Evolutionary conservation across 129 eudicot species (phyloP).

Genomic region (Arctium minus): DNA sequence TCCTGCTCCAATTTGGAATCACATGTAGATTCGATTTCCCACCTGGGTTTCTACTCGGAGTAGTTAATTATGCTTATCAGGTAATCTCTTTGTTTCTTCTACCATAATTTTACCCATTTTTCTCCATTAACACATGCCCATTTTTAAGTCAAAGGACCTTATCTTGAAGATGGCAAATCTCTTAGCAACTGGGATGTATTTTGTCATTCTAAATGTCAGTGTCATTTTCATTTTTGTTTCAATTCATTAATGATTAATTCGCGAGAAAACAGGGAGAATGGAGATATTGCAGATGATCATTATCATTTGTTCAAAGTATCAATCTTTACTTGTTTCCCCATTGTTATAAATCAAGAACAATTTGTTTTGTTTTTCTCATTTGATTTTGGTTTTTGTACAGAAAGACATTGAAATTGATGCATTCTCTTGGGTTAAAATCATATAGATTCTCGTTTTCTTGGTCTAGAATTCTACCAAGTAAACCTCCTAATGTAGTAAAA

Average conservation of each 20-base stretch:
- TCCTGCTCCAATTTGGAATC: too few relatives aligned
- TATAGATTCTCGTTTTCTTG: conserved; percentile 86
- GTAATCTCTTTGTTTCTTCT: conserved; percentile 22
- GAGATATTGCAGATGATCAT: conserved; percentile 73
- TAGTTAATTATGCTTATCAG: conserved; percentile 86
- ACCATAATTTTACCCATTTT: not conserved
- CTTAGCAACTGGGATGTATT: conserved; percentile 75
- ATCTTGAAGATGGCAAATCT: conserved; percentile 78
- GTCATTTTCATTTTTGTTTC: not conserved
- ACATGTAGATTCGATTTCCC: too few relatives aligned
- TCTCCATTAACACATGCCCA: not conserved
- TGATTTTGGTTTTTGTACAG: conserved; percentile 29
- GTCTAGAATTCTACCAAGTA: conserved; percentile 87
- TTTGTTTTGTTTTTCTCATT: not conserved
- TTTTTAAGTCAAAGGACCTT: conserved; percentile 75
- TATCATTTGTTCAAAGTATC: conserved; percentile 76
- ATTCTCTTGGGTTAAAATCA: conserved; percentile 65
- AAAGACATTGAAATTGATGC: conserved; percentile 75
- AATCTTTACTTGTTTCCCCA: not conserved
- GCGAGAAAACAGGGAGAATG: conserved; percentile 47
- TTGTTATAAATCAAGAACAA: not conserved
- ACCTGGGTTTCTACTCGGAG: conserved; percentile 25
- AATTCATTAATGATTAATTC: not conserved
- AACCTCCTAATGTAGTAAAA: not conserved
- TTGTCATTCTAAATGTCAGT: conserved; percentile 25